Evolutionary conservation across 2,329 filamentous ascomycete species (phyloP).

Genomic region (Penicillium sp.): DNA sequence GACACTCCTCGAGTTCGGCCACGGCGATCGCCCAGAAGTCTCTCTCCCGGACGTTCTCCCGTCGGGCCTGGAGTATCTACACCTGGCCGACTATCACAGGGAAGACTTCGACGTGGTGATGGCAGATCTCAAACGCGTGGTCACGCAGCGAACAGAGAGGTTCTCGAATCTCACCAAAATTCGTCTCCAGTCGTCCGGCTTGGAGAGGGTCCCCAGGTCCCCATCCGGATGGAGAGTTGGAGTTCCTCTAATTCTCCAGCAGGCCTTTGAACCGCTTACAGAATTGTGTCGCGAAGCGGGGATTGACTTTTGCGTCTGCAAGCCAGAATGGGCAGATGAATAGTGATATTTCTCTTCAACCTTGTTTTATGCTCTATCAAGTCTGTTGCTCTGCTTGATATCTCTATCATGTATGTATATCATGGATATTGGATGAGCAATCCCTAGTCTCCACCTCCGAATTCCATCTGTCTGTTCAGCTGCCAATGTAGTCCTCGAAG

Average conservation of each 20-base stretch:
- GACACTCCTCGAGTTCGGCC: neutral
- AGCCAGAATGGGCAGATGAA: neutral
- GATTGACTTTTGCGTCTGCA: neutral
- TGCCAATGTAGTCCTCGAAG: too few species aligned
- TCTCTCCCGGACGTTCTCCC: neutral
- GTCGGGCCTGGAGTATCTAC: neutral
- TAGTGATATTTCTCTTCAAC: neutral
- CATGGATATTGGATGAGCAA: too few species aligned
- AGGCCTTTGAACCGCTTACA: neutral
- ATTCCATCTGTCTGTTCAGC: too few species aligned
- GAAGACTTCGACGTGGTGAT: neutral
- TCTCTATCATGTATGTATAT: too few species aligned
- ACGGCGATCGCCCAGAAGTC: neutral
- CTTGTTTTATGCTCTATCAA: fast-evolving
- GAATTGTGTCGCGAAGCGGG: neutral
- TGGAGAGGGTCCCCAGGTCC: neutral
- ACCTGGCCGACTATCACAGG: neutral
- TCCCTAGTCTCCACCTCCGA: too few species aligned
- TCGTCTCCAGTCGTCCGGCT: neutral
- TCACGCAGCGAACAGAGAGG: neutral
- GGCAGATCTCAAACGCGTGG: neutral
- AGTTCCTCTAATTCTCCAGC: neutral
- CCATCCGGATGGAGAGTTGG: neutral
- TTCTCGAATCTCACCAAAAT: neutral
- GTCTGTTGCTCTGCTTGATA: too few species aligned